Base-by-base conservation (phyloP, 495 filamentous ascomycete species). In the Beverwykella pulmonaria region DNA sequence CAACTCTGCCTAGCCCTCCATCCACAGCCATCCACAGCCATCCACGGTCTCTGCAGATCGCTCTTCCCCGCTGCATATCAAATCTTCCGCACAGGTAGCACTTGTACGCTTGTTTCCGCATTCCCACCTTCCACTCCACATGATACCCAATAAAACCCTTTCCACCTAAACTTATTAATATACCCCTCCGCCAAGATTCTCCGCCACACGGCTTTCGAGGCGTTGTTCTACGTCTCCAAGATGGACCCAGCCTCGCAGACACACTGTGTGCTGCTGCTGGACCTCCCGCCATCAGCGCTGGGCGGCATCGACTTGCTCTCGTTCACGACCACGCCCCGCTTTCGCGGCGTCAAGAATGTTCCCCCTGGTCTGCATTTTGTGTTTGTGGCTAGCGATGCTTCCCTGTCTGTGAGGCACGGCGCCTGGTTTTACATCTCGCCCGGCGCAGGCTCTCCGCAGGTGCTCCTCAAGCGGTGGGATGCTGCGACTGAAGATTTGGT, bases 391-490 rank as follows among this genome's bases (percentile, higher is more conserved):
- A 76, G 80, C 17, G 74, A 74, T 19, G 74, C 73, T 23, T 79
- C 80, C 0, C 68, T 79, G 7, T 86, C 86, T 5, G 73, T 87
- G 15, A 81, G 87, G 19, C 83, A 80, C 63, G 87, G 84, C 14
- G 84, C 81, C 61, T 90, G 87, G 87, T 80, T 88, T 70, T 59
- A 75, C 44, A 78, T 85, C 1, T 63, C 68, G 15, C 64, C 71
- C 19, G 70, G 71, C 39, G 49, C 27, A 26, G 63, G 61, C 9
- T 63, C 66, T 34, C 75, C 77, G 1, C 72, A 77, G 26, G 74
- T 86, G 14, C 78, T 84, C 59, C 73, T 86, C 46, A 84, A 84
- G 74, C 80, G 82, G 70, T 90, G 87, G 87, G 81, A 89, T 68
- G 23, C 69, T 2, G 49, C 60, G 6, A 66, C 56, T 2, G 79